These are phyloP conservation scores for Candida andamanensis DNA, from an alignment of 805 yeast species.

Conservation along the genomic window DNA sequence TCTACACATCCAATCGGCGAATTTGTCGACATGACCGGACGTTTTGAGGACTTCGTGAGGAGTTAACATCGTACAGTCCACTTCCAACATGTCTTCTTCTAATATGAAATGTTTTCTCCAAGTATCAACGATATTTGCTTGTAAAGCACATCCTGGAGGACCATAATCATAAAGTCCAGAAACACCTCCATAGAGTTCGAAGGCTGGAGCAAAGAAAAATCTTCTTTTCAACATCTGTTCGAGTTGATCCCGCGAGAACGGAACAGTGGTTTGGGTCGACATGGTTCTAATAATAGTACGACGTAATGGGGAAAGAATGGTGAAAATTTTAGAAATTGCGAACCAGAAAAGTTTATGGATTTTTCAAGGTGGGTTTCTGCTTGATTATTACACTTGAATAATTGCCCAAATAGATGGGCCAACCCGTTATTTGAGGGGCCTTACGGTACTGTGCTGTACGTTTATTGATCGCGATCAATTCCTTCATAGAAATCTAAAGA, in stretches of 20 bases:
- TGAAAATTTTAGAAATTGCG: no score
- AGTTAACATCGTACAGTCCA: slow-evolving; percentile 95
- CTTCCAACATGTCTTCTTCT: slow-evolving; percentile 98
- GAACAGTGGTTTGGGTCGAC: slow-evolving; percentile 18
- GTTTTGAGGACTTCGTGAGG: slow-evolving; percentile 97
- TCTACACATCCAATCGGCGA: slow-evolving; percentile 98
- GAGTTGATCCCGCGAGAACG: slow-evolving; percentile 78
- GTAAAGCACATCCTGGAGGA: slow-evolving; percentile 99
- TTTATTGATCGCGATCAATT: no score
- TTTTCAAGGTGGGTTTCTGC: no score
- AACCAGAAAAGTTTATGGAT: no score
- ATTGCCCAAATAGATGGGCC: no score
- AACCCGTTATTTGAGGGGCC: no score
- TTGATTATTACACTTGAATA: no score
- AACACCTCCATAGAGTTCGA: slow-evolving; percentile 97
- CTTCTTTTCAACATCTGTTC: slow-evolving; percentile 92
- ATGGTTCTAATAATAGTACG: slow-evolving; percentile 3
- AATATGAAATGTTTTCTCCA: slow-evolving; percentile 98
- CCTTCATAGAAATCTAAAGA: no score
- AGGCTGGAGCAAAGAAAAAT: slow-evolving; percentile 96
- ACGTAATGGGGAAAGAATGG: background rate
- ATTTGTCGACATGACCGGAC: slow-evolving; percentile 98
- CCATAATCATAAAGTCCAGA: slow-evolving; percentile 98
- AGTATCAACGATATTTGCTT: slow-evolving; percentile 87
- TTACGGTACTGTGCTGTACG: no score